These are phyloP conservation scores for Saccharomycopsis fibuligera DNA, from an alignment of 805 yeast species.

Conservation along the genomic window DNA sequence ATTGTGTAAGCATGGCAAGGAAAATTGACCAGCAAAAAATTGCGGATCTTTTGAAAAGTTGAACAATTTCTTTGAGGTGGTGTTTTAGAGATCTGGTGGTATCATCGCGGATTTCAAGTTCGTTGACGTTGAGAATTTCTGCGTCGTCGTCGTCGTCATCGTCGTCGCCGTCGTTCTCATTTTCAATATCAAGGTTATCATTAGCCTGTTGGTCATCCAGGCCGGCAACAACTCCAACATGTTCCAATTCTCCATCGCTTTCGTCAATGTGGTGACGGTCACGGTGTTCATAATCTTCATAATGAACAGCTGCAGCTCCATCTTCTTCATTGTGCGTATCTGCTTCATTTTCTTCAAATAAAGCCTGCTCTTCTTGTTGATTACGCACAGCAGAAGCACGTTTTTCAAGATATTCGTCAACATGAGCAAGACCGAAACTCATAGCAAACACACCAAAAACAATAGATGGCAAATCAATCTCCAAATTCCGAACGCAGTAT, in stretches of 20 bases:
- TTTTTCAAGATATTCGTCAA: constrained; percentile 21
- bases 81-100: no score
- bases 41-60: no score
- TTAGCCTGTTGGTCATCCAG: neutral
- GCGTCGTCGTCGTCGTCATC: neutral
- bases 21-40: no score
- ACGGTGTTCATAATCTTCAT: neutral
- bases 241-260: neutral
- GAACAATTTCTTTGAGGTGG: no score
- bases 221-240: constrained; percentile 1
- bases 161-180: neutral
- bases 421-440: constrained; percentile 17
- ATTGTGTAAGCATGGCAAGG: no score
- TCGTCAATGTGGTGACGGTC: neutral
- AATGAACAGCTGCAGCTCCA: neutral
- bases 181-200: neutral
- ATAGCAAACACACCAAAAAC: constrained; percentile 24
- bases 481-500: constrained; percentile 16
- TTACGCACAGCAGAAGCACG: no score
- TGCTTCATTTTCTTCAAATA: neutral
- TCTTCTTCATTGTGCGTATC: neutral
- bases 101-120: no score
- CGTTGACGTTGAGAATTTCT: no score
- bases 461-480: constrained; percentile 15
- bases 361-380: constrained; percentile 17